Percentiles rank a stretch among this genome's conserved stretches.
phyloP scores from a whole-genome alignment of 2,329 filamentous ascomycete species.

The Domatiomyces globalis region DNA sequence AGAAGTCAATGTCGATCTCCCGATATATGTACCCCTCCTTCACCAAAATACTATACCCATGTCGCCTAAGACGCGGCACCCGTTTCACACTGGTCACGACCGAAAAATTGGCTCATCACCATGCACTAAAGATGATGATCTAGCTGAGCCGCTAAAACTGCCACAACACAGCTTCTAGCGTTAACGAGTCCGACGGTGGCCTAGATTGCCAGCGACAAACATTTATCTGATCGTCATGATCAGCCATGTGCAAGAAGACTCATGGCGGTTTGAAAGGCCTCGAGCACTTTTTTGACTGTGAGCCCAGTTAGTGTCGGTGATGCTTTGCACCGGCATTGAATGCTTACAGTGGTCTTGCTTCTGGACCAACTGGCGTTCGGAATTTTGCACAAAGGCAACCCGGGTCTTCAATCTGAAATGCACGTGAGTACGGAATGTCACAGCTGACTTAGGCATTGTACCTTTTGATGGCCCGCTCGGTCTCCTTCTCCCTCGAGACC shows the following conservation, averaged over 20 bases:
- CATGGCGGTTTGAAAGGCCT: constrained; percentile 35
- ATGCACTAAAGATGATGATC: not conserved
- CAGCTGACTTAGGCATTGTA: constrained; percentile 22
- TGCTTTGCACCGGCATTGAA: not conserved
- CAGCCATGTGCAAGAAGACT: constrained; percentile 22
- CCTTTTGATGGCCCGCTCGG: constrained; percentile 65
- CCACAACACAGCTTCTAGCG: too few relatives aligned
- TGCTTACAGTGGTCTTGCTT: constrained; percentile 69
- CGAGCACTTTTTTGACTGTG: constrained; percentile 31
- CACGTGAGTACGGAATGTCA: constrained; percentile 2
- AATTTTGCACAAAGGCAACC: constrained; percentile 57
- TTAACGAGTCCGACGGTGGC: not conserved
- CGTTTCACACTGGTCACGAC: too few relatives aligned
- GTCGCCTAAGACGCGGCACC: too few relatives aligned
- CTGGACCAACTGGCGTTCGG: constrained; percentile 55
- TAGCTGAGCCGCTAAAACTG: too few relatives aligned
- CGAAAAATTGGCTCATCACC: not conserved
- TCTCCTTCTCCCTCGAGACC: constrained; percentile 57
- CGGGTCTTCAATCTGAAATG: constrained; percentile 57
- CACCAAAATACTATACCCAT: not conserved
- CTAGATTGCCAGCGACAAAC: not conserved
- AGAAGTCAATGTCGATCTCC: not conserved
- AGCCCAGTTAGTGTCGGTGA: not conserved
- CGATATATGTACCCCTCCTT: not conserved
- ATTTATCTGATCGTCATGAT: not conserved